Base-by-base conservation (phyloP, 2,329 filamentous ascomycete genomes). In the Podosphaera fusca region DNA sequence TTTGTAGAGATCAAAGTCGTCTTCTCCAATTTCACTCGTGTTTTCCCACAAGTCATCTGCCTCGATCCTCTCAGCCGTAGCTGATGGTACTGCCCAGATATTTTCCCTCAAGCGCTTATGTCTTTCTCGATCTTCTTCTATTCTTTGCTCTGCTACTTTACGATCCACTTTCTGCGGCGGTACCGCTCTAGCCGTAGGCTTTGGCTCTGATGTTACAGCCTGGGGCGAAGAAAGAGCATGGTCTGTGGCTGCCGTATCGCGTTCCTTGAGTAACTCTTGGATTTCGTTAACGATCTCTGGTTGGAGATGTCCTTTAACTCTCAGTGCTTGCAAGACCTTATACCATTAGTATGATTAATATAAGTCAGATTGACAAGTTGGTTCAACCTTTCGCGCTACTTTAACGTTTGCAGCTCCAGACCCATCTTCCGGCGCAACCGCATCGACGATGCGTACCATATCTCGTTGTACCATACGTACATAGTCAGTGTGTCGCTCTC, bases 381-480 rank as follows among this genome's bases (percentile, higher is more conserved):
- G 33, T 3, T 40, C 33, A 47, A 56, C 57, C 66, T 84, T 87
- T 58, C 88, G 78, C 53, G 94, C 86, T 5, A 95, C 88, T 66
- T 94, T 94, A 50, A 95, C 85, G 64, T 98, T 98, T 55, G 90
- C 89, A 5, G 87, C 87, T 4, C 92, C 88, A 8, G 85, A 85
- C 45, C 88, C 85, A 68, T 94, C 83, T 60, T 86, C 80, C 0
- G 89, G 89, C 1, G 87, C 87, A 10, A 96, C 94, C 0, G 87
- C 85, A 67, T 96, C 89, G 14, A 98, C 87, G 7, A 98, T 85
- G 8, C 85, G 78, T 38, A 94, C 75, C 46, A 98, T 94, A 67
- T 98, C 92, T 52, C 89, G 77, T 70, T 95, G 86, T 71, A 98
- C 86, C 87, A 96, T 95, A 55, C 84, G 80, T 34, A 95, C 81